phyloP scores from a whole-genome alignment of 441 rosid species.

The Pelargonium australe region DNA sequence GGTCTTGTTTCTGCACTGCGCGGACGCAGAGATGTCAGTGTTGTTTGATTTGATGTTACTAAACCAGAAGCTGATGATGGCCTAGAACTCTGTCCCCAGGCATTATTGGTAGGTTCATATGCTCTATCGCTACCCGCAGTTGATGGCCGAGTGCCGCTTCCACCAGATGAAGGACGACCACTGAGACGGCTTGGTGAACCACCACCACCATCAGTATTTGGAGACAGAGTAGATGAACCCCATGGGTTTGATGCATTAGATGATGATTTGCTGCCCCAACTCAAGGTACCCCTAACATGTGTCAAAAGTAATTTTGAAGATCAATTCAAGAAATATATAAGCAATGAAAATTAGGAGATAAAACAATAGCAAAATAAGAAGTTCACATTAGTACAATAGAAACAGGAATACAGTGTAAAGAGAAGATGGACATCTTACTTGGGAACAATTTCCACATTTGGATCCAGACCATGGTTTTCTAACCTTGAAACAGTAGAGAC shows the following conservation, averaged over 20 bases:
- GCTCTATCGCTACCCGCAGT: constrained; percentile 83
- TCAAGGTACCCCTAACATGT: constrained; percentile 72
- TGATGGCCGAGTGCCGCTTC: constrained; percentile 87
- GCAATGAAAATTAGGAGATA: neutral
- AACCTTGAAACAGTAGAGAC: constrained; percentile 53
- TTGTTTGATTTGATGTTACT: constrained; percentile 63
- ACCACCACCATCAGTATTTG: constrained; percentile 62
- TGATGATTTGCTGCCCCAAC: constrained; percentile 90
- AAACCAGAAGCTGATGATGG: constrained; percentile 96
- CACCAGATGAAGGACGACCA: constrained; percentile 96
- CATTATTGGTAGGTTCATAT: constrained; percentile 49
- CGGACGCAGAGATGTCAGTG: constrained; percentile 67
- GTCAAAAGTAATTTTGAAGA: constrained; percentile 14
- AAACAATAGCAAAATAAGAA: neutral
- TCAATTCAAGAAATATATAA: constrained; percentile 8
- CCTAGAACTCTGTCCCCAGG: constrained; percentile 77
- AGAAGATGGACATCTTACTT: constrained; percentile 54
- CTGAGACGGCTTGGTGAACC: constrained; percentile 76
- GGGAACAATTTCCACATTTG: constrained; percentile 96
- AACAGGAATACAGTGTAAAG: constrained; percentile 1
- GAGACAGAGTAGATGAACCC: constrained; percentile 71
- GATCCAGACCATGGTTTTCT: constrained; percentile 95
- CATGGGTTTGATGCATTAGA: constrained; percentile 72
- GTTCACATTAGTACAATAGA: neutral
- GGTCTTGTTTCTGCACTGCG: constrained; percentile 99